Conservation (phyloP, 495 filamentous ascomycete species). For the Physcia stellaris region DNA sequence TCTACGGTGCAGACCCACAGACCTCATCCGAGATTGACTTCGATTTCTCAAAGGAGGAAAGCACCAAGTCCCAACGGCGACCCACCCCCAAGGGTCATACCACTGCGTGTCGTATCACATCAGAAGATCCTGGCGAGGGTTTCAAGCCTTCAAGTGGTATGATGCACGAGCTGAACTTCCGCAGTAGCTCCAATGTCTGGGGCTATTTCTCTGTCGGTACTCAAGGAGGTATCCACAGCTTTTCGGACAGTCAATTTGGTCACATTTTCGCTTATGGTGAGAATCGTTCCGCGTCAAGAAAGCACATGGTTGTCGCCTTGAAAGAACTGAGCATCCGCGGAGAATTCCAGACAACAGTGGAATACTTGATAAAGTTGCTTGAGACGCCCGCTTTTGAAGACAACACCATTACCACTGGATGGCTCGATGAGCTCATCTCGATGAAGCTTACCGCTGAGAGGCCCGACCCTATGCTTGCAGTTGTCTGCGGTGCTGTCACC, state of each 20-base stretch:
- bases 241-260: constrained; percentile 97
- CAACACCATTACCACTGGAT: constrained; percentile 98
- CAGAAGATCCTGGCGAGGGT: constrained; percentile 95
- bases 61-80: constrained; percentile 69
- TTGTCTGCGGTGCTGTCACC: constrained; percentile 87
- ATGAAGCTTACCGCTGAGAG: constrained; percentile 96
- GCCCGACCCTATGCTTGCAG: constrained; percentile 78
- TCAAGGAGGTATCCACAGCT: constrained; percentile 93
- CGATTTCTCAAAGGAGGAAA: constrained; percentile 80
- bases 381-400: constrained; percentile 98
- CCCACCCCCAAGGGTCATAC: constrained; percentile 92
- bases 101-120: constrained; percentile 98
- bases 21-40: constrained; percentile 85
- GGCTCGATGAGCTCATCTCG: constrained; percentile 96
- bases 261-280: constrained; percentile 99
- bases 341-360: constrained; percentile 96
- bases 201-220: constrained; percentile 99
- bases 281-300: constrained; percentile 85
- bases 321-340: constrained; percentile 99
- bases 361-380: constrained; percentile 97
- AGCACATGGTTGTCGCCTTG: constrained; percentile 98
- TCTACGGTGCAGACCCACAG: constrained; percentile 92
- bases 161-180: constrained; percentile 98
- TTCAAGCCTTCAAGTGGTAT: constrained; percentile 99
- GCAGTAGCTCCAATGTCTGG: constrained; percentile 97